Evolutionary conservation across 2,329 filamentous ascomycete genomes (phyloP), one percentile per base, ranked within the genome.

Genomic region (Fusarium luffae): DNA sequence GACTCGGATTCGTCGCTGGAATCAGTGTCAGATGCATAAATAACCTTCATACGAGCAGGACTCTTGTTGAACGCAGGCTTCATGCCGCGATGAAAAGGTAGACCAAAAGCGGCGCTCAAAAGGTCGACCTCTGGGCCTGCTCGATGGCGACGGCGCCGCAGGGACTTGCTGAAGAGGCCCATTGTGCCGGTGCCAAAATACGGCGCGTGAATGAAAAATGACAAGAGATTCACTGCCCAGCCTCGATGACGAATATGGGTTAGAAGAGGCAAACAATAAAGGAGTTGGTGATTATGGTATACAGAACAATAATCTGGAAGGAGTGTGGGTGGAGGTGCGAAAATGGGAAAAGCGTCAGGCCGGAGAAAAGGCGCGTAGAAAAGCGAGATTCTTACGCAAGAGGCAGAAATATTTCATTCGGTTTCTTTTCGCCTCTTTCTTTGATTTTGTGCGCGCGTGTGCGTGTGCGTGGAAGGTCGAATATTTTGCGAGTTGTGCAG

Each of bases 21-120:
- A 14, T 59, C 62, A 10, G 51, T 49, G 3, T 66, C 63, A 19
- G 58, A 51, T 32, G 42, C 60, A 21, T 68, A 71, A 12, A 51
- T 52, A 3, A 63, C 28, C 11, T 30, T 43, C 18, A 64, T 50
- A 11, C 64, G 61, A 8, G 48, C 44, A 46, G 47, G 28, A 12
- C 54, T 68, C 34, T 56, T 60, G 25, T 54, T 52, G 16, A 25
- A 41, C 16, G 59, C 21, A 49, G 28, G 54, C 42, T 63, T 41
- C 30, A 64, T 34, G 16, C 69, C 55, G 10, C 64, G 63, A 23
- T 57, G 60, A 28, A 73, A 73, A 3, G 76, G 75, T 12, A 76
- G 49, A 8, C 75, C 75, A 57, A 78, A 77, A 7, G 69, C 62
- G 5, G 75, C 74, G 12, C 73, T 70, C 27, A 78, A 58, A 9